Evolutionary conservation across 805 yeast species (phyloP), one percentile per base, ranked within the genome.

Genomic region (Cyberlindnera mrakii): DNA sequence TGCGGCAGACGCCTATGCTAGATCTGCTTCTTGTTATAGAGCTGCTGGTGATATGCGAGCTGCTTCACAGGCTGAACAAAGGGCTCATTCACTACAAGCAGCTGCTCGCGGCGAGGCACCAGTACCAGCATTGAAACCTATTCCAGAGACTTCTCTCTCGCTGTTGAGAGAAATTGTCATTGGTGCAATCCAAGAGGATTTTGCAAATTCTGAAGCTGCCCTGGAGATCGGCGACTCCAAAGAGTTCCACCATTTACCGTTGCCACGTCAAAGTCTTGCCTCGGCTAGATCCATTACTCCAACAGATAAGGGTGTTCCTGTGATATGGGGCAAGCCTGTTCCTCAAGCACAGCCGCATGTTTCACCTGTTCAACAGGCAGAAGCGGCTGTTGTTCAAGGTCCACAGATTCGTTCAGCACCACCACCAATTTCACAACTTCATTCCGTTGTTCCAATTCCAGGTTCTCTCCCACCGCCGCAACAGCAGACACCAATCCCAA

Each of bases 1-100:
- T 57, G 82, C 83, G 0, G 70, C 78, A 0, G 82, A 77, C 56
- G 82, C 84, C 5, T 75, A 80, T 46, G 44, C 60, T 10, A 60
- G 82, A 35, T 75, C 82, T 2, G 71, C 78, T 1, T 54, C 64
- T 15, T 75, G 78, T 51, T 76, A 69, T 54, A 66, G 69, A 46
- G 61, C 67, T 4, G 70, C 74, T 25, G 75, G 75, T 16, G 77
- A 75, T 46, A 35, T 55, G 4, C 66, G 70, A 41, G 57, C 66
- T 23, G 73, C 75, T 3, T 46, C 55, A 4, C 66, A 60, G 44
- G 64, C 71, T 40, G 78, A 72, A 42, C 65, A 66, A 43, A 59
- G 77, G 42, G 68, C 78, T 0, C 66, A 67, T 34, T 57, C 62
- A 5, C 59, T 77, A 42, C 60, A 64, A n/a, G 63, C 63, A 18